Conservation (phyloP, 176 grass and related monocot genomes). For the Chrysopogon serrulatus region DNA sequence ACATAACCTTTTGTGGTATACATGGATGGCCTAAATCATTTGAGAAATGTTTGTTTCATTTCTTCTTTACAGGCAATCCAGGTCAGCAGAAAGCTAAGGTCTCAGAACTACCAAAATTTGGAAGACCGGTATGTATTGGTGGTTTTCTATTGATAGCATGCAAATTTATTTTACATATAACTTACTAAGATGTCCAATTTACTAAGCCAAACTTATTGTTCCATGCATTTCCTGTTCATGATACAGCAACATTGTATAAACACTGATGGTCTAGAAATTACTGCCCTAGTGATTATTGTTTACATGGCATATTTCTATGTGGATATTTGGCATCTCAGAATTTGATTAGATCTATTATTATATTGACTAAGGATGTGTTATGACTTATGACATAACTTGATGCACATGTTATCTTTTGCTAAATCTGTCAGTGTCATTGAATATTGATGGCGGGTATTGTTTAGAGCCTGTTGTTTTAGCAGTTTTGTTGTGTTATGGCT, state of each 20-base stretch:
- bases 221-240: neutral
- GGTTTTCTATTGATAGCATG: conserved; percentile 5
- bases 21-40: neutral
- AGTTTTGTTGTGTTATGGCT: neutral
- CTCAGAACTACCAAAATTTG: conserved; percentile 86
- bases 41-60: neutral
- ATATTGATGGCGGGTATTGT: neutral
- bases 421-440: conserved; percentile 4
- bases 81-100: conserved; percentile 89
- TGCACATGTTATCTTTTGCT: neutral
- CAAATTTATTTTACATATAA: neutral
- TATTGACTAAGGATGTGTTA: neutral
- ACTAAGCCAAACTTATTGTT: neutral
- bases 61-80: conserved; percentile 64
- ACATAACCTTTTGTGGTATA: neutral
- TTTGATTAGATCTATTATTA: neutral
- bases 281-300: neutral
- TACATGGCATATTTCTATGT: neutral
- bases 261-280: neutral
- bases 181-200: neutral
- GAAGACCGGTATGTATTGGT: conserved; percentile 59
- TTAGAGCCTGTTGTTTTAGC: neutral
- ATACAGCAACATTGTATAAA: neutral
- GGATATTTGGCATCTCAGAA: neutral
- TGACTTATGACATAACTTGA: neutral